Base-by-base conservation (phyloP, 352 stramenopile genomes). In the Hyaloperonospora arabidopsidis region DNA sequence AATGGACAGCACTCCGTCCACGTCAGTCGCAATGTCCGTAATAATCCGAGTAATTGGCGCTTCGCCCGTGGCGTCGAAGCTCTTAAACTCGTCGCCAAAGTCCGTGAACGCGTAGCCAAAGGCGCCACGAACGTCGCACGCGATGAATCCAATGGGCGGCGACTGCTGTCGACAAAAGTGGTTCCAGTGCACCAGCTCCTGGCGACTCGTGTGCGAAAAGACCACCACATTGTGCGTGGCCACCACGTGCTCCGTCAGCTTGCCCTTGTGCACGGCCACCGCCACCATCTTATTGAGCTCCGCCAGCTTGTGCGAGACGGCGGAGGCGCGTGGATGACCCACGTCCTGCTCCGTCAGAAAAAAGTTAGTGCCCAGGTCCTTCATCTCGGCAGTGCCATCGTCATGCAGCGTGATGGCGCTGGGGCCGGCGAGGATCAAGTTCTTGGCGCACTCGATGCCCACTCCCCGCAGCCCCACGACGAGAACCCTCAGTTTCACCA, bases 361-460 rank as follows among this genome's bases (percentile, higher is more conserved):
- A 54, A 97, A 97, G 59, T 97, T 97, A n/a, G 63, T 62, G 22
- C 91, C 91, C n/a, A 96, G 62, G 63, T 97, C 90, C 54, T 87
- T 86, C 15, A 87, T 72, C 57, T 89, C 72, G 17, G 80, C 67
- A 19, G 77, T 61, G 15, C 72, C 68, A 49, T 96, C 80, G 54
- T 93, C 82, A 54, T 88, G 80, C 48, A 97, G 70, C 48, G 87
- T 97, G 54, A 97, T 87, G 50, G 63, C 68, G 12, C 85, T 80
- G 12, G 88, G 85, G 13, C 91, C 91, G 11, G 89, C 88, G 22
- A 97, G 74, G 44, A 95, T 91, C 41, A 97, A 68, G 62, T 97
- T 97, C 81, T 97, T 97, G 49, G 86, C 84, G 40, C 72, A 89
- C 61, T 97, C 91, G 19, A 91, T 83, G 51, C 91, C 91, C 17